Percentiles rank a stretch among this genome's conserved stretches.
phyloP scores from a whole-genome alignment of 2,329 filamentous ascomycete species.

The Xylaria sp. region DNA sequence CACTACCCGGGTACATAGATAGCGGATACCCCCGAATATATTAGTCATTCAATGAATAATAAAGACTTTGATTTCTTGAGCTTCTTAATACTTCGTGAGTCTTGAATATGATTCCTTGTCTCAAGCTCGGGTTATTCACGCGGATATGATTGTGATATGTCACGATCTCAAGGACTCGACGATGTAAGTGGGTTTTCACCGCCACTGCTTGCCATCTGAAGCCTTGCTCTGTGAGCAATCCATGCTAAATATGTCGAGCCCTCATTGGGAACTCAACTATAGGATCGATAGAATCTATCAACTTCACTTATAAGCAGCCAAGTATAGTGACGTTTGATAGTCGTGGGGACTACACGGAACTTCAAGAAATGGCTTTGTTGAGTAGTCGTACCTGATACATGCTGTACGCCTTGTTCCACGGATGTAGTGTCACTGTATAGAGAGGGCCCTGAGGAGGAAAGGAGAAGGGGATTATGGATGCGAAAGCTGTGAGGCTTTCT shows the following conservation, averaged over 20 bases:
- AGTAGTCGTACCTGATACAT: background rate
- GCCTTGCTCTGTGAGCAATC: background rate
- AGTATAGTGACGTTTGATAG: background rate
- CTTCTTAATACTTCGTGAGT: background rate
- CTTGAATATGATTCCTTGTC: background rate
- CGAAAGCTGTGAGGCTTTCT: too few relatives aligned
- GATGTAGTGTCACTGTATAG: too few relatives aligned
- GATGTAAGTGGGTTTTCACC: background rate
- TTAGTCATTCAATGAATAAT: background rate
- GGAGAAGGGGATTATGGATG: background rate
- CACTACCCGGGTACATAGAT: constrained; percentile 35
- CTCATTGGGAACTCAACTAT: background rate
- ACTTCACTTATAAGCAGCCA: too few relatives aligned
- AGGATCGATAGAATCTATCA: too few relatives aligned
- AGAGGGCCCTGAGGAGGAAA: background rate
- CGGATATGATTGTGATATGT: background rate
- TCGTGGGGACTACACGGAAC: background rate
- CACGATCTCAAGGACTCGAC: background rate
- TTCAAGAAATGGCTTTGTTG: background rate
- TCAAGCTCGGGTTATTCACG: background rate
- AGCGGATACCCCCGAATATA: constrained; percentile 37
- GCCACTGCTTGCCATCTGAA: background rate
- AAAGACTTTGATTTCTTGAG: background rate
- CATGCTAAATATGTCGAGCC: background rate
- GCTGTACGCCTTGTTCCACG: too few relatives aligned